These are phyloP conservation scores for Fusarium robinianum DNA, from an alignment of 2,329 filamentous ascomycete genomes.

Conservation along the genomic window DNA sequence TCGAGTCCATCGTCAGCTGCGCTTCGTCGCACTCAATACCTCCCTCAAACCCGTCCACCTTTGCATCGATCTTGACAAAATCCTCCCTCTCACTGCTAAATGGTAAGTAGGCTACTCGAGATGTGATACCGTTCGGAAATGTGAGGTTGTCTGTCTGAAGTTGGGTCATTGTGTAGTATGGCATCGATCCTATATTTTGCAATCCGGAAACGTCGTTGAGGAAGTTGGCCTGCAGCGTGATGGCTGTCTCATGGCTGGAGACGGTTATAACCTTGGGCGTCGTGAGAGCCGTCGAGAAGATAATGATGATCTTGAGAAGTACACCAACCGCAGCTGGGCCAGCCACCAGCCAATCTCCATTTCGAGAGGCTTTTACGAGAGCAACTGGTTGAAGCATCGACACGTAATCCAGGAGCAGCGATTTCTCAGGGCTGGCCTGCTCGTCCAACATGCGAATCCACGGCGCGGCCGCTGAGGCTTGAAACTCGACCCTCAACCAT, in stretches of 20 bases:
- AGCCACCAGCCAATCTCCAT: constrained; percentile 43
- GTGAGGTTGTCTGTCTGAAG: constrained; percentile 38
- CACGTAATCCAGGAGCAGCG: constrained; percentile 45
- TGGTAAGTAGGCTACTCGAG: constrained; percentile 42
- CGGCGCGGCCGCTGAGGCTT: constrained; percentile 44
- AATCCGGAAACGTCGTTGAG: constrained; percentile 34
- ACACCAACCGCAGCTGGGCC: constrained; percentile 35
- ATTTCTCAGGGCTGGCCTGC: constrained; percentile 37
- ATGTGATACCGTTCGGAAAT: constrained; percentile 41
- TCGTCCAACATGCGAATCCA: constrained; percentile 44
- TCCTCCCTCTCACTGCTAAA: constrained; percentile 37
- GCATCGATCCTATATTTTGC: constrained; percentile 32
- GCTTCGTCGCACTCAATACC: constrained; percentile 41
- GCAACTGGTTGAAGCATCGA: constrained; percentile 39
- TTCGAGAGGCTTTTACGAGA: constrained; percentile 37
- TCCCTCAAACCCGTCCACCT: constrained; percentile 43
- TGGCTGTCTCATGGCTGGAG: constrained; percentile 26
- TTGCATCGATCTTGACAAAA: constrained; percentile 34
- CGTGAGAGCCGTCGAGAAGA: constrained; percentile 45
- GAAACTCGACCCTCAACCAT: constrained; percentile 47
- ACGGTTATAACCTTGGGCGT: constrained; percentile 39
- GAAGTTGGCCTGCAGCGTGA: constrained; percentile 39
- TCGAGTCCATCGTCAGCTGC: constrained; percentile 27
- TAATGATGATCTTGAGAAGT: constrained; percentile 41
- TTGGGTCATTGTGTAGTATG: constrained; percentile 42